Conservation (phyloP, 164 flowering plant species). For the Warburgia ugandensis region DNA sequence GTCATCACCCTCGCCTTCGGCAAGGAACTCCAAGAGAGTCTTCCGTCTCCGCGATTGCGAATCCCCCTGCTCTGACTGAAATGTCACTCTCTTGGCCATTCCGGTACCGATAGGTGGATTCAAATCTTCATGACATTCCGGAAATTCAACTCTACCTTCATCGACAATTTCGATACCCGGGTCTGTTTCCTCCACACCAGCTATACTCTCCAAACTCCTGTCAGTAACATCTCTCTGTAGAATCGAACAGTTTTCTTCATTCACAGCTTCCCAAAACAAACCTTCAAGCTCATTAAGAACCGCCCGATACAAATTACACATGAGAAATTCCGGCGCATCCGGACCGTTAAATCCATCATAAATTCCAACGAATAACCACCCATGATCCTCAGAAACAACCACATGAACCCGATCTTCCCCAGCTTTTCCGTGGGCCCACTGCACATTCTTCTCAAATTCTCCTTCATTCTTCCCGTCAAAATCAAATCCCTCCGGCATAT, state of each 20-base stretch:
- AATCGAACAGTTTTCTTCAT: slow-evolving; percentile 17
- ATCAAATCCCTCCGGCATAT: background rate
- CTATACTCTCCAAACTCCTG: slow-evolving; percentile 12
- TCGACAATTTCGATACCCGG: background rate
- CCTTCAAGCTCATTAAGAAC: slow-evolving; percentile 80
- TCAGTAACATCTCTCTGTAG: background rate
- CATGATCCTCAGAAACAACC: slow-evolving; percentile 92
- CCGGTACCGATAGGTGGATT: slow-evolving; percentile 13
- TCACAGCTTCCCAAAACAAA: slow-evolving; percentile 69
- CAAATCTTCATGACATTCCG: slow-evolving; percentile 10
- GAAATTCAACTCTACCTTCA: background rate
- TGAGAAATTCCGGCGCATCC: slow-evolving; percentile 95
- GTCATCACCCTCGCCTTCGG: slow-evolving; percentile 72
- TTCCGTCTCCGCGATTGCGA: slow-evolving; percentile 36
- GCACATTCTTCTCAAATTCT: slow-evolving; percentile 45
- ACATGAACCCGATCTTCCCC: slow-evolving; percentile 99
- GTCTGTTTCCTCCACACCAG: background rate
- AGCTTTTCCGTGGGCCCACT: slow-evolving; percentile 98
- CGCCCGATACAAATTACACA: slow-evolving; percentile 89
- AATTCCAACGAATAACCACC: slow-evolving; percentile 96
- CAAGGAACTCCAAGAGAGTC: slow-evolving; percentile 79
- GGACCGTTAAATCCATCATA: slow-evolving; percentile 99
- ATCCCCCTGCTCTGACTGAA: slow-evolving; percentile 36
- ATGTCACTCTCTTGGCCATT: slow-evolving; percentile 58
- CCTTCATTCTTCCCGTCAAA: slow-evolving; percentile 2